Evolutionary conservation across 2,329 filamentous ascomycete species (phyloP).

Genomic region (Furcasterigmium sp.): DNA sequence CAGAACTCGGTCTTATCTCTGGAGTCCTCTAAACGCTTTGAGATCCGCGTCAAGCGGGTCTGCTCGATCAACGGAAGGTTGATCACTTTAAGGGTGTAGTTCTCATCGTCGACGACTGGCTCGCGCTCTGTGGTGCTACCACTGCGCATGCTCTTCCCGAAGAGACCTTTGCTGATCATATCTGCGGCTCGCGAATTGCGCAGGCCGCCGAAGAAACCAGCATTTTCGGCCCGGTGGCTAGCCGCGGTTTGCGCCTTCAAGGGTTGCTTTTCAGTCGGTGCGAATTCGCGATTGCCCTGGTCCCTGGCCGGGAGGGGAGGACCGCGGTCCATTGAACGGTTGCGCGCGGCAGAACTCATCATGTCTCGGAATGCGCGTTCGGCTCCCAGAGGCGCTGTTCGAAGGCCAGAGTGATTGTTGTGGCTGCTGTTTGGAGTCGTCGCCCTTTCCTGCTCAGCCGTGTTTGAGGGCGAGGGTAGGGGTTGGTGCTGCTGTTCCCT

Average conservation of each 20-base stretch:
- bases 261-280: not conserved
- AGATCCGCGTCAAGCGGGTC: slow-evolving; percentile 85
- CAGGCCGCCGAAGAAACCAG: slow-evolving; percentile 68
- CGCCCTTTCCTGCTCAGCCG: slow-evolving; percentile 30
- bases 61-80: slow-evolving; percentile 84
- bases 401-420: slow-evolving; percentile 37
- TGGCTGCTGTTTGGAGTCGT: slow-evolving; percentile 18
- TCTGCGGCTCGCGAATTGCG: slow-evolving; percentile 71
- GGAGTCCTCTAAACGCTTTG: slow-evolving; percentile 80
- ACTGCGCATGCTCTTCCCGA: slow-evolving; percentile 70
- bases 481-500: slow-evolving; percentile 22
- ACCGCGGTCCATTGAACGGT: slow-evolving; percentile 67
- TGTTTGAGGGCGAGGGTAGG: slow-evolving; percentile 19
- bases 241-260: not conserved
- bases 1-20: slow-evolving; percentile 96
- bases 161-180: slow-evolving; percentile 76
- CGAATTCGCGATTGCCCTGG: slow-evolving; percentile 31
- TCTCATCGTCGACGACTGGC: slow-evolving; percentile 66
- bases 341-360: slow-evolving; percentile 60
- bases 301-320: slow-evolving; percentile 30
- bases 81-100: slow-evolving; percentile 80
- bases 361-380: slow-evolving; percentile 66
- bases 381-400: slow-evolving; percentile 57
- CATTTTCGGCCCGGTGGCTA: slow-evolving; percentile 36
- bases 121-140: slow-evolving; percentile 66